Conservation (phyloP, 805 yeast species). For the Pichia cephalocereana region DNA sequence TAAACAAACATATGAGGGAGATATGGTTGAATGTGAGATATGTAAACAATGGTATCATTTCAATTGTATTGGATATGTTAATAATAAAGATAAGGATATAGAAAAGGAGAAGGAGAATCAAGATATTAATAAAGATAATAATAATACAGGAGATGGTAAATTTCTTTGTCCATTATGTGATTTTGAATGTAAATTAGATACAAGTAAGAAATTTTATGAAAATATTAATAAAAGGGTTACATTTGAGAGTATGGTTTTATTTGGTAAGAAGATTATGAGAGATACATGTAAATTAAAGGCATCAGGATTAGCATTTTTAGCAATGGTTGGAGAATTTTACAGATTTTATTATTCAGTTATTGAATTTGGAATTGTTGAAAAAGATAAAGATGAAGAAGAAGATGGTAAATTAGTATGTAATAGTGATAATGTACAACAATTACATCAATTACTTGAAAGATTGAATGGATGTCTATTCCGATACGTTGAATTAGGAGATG, state of each 20-base stretch:
- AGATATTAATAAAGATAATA: too few relatives aligned
- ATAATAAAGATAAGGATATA: neutral
- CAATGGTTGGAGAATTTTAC: neutral
- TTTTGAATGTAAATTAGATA: conserved; percentile 14
- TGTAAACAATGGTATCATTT: conserved; percentile 71
- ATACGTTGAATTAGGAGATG: neutral
- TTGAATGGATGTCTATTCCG: neutral
- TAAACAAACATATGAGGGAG: conserved; percentile 46
- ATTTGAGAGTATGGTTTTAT: neutral
- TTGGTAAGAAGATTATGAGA: neutral
- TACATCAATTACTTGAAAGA: neutral
- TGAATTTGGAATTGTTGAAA: neutral
- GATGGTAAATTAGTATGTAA: neutral
- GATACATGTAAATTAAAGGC: neutral
- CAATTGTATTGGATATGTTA: conserved; percentile 38
- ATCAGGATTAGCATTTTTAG: neutral
- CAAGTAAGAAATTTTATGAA: conserved; percentile 13
- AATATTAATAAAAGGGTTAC: neutral
- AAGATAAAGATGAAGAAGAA: neutral
- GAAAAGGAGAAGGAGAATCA: neutral
- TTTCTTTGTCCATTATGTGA: conserved; percentile 53
- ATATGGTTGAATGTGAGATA: conserved; percentile 61
- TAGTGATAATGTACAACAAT: neutral
- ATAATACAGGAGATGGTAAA: conserved; percentile 15
- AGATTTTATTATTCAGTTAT: neutral